Conservation (phyloP, 768 basidiomycete genomes). For the Lactarius tabidus region DNA sequence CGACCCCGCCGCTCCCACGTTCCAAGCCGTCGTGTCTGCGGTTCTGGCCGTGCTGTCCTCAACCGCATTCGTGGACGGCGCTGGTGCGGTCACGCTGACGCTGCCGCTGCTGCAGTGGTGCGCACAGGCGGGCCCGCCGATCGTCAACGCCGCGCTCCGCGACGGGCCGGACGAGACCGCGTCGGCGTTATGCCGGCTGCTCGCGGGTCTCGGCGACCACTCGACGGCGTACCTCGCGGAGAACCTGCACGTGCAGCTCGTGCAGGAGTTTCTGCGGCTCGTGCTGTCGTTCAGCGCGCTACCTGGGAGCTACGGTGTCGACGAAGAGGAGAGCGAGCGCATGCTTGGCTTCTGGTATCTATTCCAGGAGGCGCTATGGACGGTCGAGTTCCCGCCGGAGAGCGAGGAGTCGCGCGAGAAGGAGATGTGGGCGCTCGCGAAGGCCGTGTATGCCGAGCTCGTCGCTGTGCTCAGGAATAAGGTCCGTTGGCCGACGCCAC, state of each 20-base stretch:
- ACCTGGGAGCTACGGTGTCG: conserved; percentile 72
- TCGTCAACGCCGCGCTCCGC: conserved; percentile 32
- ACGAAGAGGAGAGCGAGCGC: conserved; percentile 87
- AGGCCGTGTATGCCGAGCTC: conserved; percentile 74
- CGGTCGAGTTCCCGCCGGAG: conserved; percentile 47
- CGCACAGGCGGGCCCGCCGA: conserved; percentile 47
- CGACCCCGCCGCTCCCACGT: conserved; percentile 30
- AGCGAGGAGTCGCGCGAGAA: conserved; percentile 35
- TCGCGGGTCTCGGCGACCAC: conserved; percentile 82
- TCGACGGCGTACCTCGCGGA: conserved; percentile 73
- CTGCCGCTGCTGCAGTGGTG: conserved; percentile 86
- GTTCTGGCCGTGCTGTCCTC: conserved; percentile 68
- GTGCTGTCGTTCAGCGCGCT: conserved; percentile 70
- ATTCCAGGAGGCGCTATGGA: conserved; percentile 85
- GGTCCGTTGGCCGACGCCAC: conserved; percentile 61
- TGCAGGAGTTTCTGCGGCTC: conserved; percentile 66
- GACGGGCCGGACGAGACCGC: conserved; percentile 52
- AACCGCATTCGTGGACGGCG: conserved; percentile 67
- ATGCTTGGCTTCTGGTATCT: conserved; percentile 88
- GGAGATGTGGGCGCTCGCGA: conserved; percentile 53
- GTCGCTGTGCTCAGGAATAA: conserved; percentile 69
- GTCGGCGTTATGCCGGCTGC: conserved; percentile 73
- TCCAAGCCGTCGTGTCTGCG: conserved; percentile 43
- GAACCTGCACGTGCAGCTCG: conserved; percentile 53
- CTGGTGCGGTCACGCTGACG: conserved; percentile 66